Conservation (phyloP, 352 stramenopile species). For the Plasmopara halstedii region DNA sequence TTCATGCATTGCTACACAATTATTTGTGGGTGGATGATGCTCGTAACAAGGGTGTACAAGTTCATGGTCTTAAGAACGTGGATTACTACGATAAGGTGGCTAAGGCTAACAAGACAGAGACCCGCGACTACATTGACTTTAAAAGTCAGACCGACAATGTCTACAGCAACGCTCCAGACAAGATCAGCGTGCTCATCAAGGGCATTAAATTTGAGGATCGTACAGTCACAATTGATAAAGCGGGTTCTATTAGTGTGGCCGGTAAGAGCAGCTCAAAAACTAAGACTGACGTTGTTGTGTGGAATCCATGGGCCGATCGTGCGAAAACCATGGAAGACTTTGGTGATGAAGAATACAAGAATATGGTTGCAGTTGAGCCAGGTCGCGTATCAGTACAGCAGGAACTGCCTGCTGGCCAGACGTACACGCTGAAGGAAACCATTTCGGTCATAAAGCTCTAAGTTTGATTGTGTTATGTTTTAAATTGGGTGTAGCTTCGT, state of each 20-base stretch:
- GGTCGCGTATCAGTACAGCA: constrained; percentile 58
- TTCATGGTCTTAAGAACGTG: constrained; percentile 83
- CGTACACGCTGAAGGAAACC: constrained; percentile 34
- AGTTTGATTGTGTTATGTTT: no score
- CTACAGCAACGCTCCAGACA: constrained; percentile 56
- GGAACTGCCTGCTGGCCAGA: constrained; percentile 31
- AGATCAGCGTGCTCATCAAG: constrained; percentile 43
- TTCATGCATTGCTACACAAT: constrained; percentile 92
- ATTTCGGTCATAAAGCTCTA: constrained; percentile 5
- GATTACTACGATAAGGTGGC: constrained; percentile 85
- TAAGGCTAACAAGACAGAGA: constrained; percentile 44
- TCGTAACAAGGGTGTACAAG: constrained; percentile 37
- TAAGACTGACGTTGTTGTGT: constrained; percentile 79
- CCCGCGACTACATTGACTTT: constrained; percentile 50
- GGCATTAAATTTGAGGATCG: constrained; percentile 28
- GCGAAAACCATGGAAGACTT: constrained; percentile 90
- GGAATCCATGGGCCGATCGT: constrained; percentile 91
- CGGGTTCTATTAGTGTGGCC: constrained; percentile 30
- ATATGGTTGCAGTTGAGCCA: constrained; percentile 94
- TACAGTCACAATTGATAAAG: constrained; percentile 56
- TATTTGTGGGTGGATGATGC: constrained; percentile 86
- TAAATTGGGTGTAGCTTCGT: no score
- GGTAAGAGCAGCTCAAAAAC: constrained; percentile 15
- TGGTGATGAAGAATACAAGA: constrained; percentile 88
- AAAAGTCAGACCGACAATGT: constrained; percentile 81